A percentile compares a stretch with the other conserved stretches of the same genome.
These are phyloP conservation scores for Peronosclerospora sorghi DNA, from an alignment of 352 stramenopile species.

Conservation along the genomic window DNA sequence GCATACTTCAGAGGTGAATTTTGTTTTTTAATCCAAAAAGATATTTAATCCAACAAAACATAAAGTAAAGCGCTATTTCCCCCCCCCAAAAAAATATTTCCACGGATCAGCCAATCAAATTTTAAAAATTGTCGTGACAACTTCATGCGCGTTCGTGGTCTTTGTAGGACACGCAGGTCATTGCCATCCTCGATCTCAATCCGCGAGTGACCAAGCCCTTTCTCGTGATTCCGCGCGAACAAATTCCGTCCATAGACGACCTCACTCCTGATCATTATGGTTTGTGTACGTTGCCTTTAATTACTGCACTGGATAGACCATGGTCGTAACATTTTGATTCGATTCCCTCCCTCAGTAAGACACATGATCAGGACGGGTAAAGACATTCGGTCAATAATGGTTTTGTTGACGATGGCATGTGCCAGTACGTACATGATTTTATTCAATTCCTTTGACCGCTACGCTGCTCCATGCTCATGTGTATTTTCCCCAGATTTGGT, in stretches of 20 bases:
- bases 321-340: constrained; percentile 13
- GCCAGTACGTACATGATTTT: too few relatives aligned
- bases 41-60: too few relatives aligned
- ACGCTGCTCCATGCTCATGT: too few relatives aligned
- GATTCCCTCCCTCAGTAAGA: constrained; percentile 25
- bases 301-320: constrained; percentile 38
- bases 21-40: too few relatives aligned
- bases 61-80: too few relatives aligned
- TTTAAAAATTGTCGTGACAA: too few relatives aligned
- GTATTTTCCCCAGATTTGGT: constrained; percentile 28
- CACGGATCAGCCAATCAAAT: too few relatives aligned
- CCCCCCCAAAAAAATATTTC: too few relatives aligned
- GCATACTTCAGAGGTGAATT: neutral
- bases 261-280: too few relatives aligned
- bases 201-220: constrained; percentile 42
- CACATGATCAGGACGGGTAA: constrained; percentile 50
- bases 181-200: constrained; percentile 50
- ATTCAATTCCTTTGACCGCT: too few relatives aligned
- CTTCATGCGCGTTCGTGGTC: too few relatives aligned
- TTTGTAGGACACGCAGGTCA: constrained; percentile 36
- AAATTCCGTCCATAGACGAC: constrained; percentile 44
- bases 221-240: constrained; percentile 49
- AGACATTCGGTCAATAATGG: constrained; percentile 29
- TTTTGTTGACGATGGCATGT: constrained; percentile 19
- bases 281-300: constrained; percentile 22